Base-by-base conservation (phyloP, 768 basidiomycete species). In the Xerocomellus chrysenteron region DNA sequence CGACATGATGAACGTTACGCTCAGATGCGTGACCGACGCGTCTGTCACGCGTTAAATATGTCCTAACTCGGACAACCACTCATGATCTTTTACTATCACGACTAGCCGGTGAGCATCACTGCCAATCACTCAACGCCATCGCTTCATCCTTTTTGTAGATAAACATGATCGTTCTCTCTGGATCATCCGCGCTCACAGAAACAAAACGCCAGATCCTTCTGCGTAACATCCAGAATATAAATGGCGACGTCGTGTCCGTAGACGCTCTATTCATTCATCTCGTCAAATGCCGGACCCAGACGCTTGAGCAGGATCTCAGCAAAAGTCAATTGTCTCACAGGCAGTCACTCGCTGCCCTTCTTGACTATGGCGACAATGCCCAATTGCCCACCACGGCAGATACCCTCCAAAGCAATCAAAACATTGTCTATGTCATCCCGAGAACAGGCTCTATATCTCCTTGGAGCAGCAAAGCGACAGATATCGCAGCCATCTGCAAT, bases 401-500 rank as follows among this genome's bases (percentile, higher is more conserved):
- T 21, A 66, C 71, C 28, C 64, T 76, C 49, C 65, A 67, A 17
- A 67, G 68, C 11, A 61, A 59, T 42, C 55, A 63, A 28, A 82
- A 83, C 47, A 75, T 86, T 12, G 74, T 85, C 41, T 96, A 85
- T 68, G 85, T 97, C 40, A 75, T 90, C 7, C 95, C 95, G 12
- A 77, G 95, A 55, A 80, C 85, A 9, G 95, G 96, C 4, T 94
- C 95, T 4, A 88, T 98, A 65, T 98, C 96, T 5, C 95, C 97
- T 2, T 99, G 97, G 97, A 98, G 96, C 6, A 96, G 92, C 73
- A 99, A 99, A 75, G 96, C 97, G 2, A 98, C 96, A 0, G 95
- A 99, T 69, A 98, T 99, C 53, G 83, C 95, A 21, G 75, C 75
- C 10, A 83, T 98, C 50, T 99, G 97, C 76, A 88, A 87, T 51